Percentiles rank a stretch among this genome's conserved stretches.
Conservation (phyloP, 2,329 filamentous ascomycete genomes). For the Ascocoryne sarcoides region DNA sequence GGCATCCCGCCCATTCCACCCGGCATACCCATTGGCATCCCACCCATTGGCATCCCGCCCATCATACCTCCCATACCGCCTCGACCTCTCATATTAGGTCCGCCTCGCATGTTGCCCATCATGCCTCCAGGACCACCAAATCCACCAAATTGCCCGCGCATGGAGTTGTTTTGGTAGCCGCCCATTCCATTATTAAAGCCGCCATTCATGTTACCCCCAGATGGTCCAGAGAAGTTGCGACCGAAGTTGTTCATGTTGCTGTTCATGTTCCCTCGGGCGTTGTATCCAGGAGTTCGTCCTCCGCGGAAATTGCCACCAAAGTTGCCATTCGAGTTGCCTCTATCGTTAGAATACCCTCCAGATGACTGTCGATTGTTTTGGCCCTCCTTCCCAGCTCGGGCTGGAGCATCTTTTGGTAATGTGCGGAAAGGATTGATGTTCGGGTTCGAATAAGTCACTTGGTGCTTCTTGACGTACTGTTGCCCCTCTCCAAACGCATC, state of each 20-base stretch:
- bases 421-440: conserved; percentile 83
- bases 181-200: conserved; percentile 35
- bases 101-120: conserved; percentile 43
- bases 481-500: conserved; percentile 50
- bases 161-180: conserved; percentile 38
- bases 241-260: conserved; percentile 42
- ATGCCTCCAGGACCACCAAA: conserved; percentile 44
- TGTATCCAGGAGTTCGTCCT: conserved; percentile 40
- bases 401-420: conserved; percentile 77
- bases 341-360: conserved; percentile 38
- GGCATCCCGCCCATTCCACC: conserved; percentile 34
- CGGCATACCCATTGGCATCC: conserved; percentile 36
- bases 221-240: conserved; percentile 38
- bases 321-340: conserved; percentile 28
- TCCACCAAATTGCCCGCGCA: conserved; percentile 38
- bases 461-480: conserved; percentile 54
- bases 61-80: conserved; percentile 45
- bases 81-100: conserved; percentile 42
- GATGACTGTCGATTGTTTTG: conserved; percentile 43
- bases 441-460: conserved; percentile 66
- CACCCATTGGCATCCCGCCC: conserved; percentile 33
- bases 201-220: conserved; percentile 36
- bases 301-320: conserved; percentile 38
- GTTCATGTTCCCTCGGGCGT: conserved; percentile 31
- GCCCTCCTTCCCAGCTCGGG: conserved; percentile 55